These are phyloP conservation scores for Corymbia citriodora DNA, from an alignment of 441 rosid species.

Conservation along the genomic window DNA sequence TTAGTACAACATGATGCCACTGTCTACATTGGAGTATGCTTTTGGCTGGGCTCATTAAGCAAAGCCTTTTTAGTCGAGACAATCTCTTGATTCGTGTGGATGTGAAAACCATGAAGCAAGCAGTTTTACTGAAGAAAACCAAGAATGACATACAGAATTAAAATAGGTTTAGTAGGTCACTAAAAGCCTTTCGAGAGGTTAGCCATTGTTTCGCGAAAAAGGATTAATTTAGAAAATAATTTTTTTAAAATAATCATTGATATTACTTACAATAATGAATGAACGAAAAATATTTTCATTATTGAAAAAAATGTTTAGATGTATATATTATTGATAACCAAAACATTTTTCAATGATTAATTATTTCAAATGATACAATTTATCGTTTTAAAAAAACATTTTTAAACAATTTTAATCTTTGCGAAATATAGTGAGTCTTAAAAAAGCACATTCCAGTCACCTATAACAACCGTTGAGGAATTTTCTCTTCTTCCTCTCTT, in stretches of 20 bases:
- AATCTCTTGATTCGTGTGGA: background rate
- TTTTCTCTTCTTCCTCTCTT: background rate
- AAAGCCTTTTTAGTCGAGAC: background rate
- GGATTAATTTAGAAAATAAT: too few relatives aligned
- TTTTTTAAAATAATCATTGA: fast-evolving
- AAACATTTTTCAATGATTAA: too few relatives aligned
- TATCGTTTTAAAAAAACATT: too few relatives aligned
- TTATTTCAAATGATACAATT: background rate
- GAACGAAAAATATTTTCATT: too few relatives aligned
- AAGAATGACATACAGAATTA: background rate
- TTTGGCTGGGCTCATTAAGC: background rate
- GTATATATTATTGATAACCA: too few relatives aligned
- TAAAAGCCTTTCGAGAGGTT: background rate
- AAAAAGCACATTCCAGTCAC: background rate
- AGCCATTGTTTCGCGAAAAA: background rate
- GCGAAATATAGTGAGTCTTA: background rate
- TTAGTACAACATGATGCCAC: background rate
- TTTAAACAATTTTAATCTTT: too few relatives aligned
- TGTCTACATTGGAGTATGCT: background rate
- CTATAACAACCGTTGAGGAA: background rate
- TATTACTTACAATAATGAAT: background rate
- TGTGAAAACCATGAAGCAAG: background rate
- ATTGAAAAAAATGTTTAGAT: too few relatives aligned
- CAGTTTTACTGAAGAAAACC: background rate
- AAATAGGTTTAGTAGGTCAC: background rate